Base-by-base conservation (phyloP, 1,139 yeast genomes). In the Yamadazyma trypodendri region DNA sequence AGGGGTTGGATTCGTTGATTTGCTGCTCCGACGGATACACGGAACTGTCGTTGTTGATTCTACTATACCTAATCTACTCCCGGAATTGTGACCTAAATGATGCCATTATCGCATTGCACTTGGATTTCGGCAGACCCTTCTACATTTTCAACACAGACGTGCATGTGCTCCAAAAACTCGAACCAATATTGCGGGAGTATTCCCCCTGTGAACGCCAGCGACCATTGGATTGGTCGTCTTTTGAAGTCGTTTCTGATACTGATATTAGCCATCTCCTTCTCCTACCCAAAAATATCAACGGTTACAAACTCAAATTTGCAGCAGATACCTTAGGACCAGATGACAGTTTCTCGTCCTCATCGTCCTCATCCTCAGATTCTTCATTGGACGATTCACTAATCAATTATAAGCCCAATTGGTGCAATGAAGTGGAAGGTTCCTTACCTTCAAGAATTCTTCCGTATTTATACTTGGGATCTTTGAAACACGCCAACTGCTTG, bases 21-120 rank as follows among this genome's bases (percentile, higher is more conserved):
- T 84, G 82, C 55, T 89, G 96, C 55, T 77, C 86, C 3, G 97
- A 90, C 62, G 97, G 97, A 0, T 90, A 89, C 59, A 88, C 97
- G 0, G 97, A 90, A 55, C 84, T 90, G 43, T 81, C 96, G 4
- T 68, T 90, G 21, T 62, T 90, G 34, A 77, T 81, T 0, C 64
- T 88, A 31, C 78, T 89, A 44, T 89, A 77, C 54, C 50, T 85
- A 40, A 83, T 90, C 45, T 90, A 84, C 58, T 61, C 84, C 2
- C 68, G 79, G 31, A 77, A 84, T 37, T 54, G 76, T 24, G 62
- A 79, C 1, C 48, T 76, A n/a, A 75, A 70, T 36, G 72, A 70
- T 20, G 81, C 81, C 2, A 65, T 77, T 43, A 54, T 85, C 14
- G 72, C 74, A 42, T 59, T 88, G 38, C 96, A 89, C 56, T 49